Conservation (phyloP, 2,329 filamentous ascomycete genomes). For the Bimuria novae-zelandiae region DNA sequence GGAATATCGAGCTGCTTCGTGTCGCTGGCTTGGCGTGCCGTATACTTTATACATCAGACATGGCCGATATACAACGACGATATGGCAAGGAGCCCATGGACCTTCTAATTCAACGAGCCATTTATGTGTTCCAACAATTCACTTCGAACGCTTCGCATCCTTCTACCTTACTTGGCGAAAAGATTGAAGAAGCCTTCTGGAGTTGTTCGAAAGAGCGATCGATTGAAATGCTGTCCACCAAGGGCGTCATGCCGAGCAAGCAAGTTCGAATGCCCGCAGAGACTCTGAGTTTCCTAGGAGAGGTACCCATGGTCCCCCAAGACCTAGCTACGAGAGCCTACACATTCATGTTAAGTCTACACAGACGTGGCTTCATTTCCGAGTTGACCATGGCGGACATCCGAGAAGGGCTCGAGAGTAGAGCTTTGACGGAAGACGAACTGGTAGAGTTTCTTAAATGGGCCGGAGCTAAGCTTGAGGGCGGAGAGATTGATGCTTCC, state of each 20-base stretch:
- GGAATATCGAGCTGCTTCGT: conserved; percentile 93
- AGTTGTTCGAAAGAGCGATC: conserved; percentile 76
- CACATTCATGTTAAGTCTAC: conserved; percentile 79
- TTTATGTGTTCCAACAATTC: conserved; percentile 85
- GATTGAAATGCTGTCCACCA: conserved; percentile 86
- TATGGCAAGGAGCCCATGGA: conserved; percentile 62
- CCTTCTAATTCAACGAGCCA: conserved; percentile 74
- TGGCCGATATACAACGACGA: conserved; percentile 62
- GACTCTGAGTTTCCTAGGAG: conserved; percentile 78
- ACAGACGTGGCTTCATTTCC: conserved; percentile 83
- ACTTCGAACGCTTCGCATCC: conserved; percentile 90
- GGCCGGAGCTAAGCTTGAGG: conserved; percentile 73
- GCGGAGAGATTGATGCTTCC: conserved; percentile 71
- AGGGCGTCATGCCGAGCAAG: conserved; percentile 82
- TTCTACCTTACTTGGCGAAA: conserved; percentile 77
- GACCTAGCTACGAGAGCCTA: conserved; percentile 69
- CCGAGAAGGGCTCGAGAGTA: conserved; percentile 77
- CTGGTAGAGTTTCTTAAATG: conserved; percentile 83
- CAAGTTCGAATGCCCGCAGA: conserved; percentile 77
- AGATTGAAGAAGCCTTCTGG: conserved; percentile 96
- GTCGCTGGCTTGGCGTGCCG: conserved; percentile 89
- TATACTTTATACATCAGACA: conserved; percentile 85
- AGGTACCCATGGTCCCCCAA: conserved; percentile 83
- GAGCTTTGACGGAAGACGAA: conserved; percentile 78
- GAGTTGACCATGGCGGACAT: conserved; percentile 88